phyloP scores from a whole-genome alignment of 306 rosid genomes.

The Begonia masoniana region DNA sequence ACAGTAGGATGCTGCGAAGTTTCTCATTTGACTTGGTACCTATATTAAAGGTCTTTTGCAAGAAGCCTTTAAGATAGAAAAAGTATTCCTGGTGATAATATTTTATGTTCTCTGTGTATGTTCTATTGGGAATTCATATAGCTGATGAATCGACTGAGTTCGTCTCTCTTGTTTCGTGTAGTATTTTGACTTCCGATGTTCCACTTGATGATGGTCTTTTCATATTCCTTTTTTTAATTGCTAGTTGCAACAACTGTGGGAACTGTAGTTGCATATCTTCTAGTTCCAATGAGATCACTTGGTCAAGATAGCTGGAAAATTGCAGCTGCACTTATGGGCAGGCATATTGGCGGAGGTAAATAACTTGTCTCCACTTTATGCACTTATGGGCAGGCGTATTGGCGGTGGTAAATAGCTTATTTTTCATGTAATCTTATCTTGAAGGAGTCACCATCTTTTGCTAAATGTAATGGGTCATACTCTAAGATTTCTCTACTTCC shows the following conservation, averaged over 20 bases:
- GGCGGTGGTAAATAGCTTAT: conserved; percentile 47
- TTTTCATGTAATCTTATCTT: neutral
- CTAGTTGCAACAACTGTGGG: conserved; percentile 66
- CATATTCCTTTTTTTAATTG: conserved; percentile 1
- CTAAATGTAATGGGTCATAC: too few species aligned
- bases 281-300: conserved; percentile 71
- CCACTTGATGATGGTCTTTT: conserved; percentile 4
- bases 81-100: too few species aligned
- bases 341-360: conserved; percentile 78
- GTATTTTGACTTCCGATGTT: neutral
- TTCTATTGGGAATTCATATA: too few species aligned
- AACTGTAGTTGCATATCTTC: conserved; percentile 49
- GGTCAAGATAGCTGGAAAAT: conserved; percentile 78
- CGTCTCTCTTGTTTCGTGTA: neutral
- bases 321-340: conserved; percentile 79
- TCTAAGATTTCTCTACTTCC: too few species aligned
- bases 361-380: conserved; percentile 10
- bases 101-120: too few species aligned
- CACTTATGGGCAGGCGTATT: conserved; percentile 74
- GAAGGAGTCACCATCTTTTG: too few species aligned
- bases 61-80: too few species aligned
- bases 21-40: too few species aligned
- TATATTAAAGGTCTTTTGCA: too few species aligned
- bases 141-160: neutral
- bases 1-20: too few species aligned